Evolutionary conservation across 352 stramenopile genomes (phyloP).

Genomic region (Hyaloperonospora arabidopsidis): DNA sequence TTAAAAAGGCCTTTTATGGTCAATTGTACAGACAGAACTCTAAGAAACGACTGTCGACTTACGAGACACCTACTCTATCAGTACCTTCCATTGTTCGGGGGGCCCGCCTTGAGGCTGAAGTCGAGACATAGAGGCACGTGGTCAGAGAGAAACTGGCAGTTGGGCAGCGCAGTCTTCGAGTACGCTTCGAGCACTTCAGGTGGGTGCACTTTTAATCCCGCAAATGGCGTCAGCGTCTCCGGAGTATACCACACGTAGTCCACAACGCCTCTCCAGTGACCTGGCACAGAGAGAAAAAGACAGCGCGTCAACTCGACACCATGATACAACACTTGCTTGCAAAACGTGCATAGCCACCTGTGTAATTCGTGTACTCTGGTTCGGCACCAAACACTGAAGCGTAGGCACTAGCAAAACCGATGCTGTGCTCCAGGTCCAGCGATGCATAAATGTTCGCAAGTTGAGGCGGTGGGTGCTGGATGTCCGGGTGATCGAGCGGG

Average conservation of each 20-base stretch:
- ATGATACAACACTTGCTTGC: neutral
- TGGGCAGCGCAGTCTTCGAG: conserved; percentile 89
- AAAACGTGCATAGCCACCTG: conserved; percentile 34
- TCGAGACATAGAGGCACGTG: conserved; percentile 91
- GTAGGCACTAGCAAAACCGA: conserved; percentile 93
- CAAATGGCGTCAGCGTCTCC: conserved; percentile 88
- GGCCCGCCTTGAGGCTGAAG: conserved; percentile 72
- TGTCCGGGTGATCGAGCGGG: conserved; percentile 85
- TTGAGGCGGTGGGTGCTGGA: conserved; percentile 62
- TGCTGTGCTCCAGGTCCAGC: conserved; percentile 87
- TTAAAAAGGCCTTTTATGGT: conserved; percentile 7
- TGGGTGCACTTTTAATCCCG: conserved; percentile 89
- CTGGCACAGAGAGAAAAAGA: conserved; percentile 20
- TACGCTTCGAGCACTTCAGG: conserved; percentile 84
- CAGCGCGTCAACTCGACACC: conserved; percentile 5
- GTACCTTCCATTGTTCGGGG: conserved; percentile 41
- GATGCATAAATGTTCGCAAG: conserved; percentile 69
- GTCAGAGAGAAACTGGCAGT: conserved; percentile 93
- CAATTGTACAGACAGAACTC: conserved; percentile 2
- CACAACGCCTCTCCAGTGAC: conserved; percentile 90
- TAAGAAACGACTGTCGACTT: neutral
- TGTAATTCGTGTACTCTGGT: conserved; percentile 98
- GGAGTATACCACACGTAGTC: conserved; percentile 99
- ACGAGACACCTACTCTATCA: conserved; percentile 28
- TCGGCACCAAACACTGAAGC: conserved; percentile 92